phyloP scores from a whole-genome alignment of 2,329 filamentous ascomycete genomes.

The Fusarium multiceps region DNA sequence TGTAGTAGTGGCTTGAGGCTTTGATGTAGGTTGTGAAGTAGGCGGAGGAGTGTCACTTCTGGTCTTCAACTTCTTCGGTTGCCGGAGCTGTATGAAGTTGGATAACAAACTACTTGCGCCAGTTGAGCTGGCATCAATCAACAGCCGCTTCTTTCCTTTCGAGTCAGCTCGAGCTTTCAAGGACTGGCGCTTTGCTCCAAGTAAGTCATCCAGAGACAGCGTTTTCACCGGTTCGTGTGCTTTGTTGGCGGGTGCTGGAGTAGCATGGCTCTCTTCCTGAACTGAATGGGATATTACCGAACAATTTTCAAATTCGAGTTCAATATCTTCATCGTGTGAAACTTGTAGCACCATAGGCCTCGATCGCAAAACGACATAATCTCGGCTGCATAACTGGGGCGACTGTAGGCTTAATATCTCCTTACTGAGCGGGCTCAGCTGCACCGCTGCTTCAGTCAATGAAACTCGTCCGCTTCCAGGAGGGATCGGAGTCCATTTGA shows the following conservation, averaged over 20 bases:
- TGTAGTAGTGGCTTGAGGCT: neutral
- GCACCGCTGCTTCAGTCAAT: constrained; percentile 28
- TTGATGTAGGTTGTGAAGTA: neutral
- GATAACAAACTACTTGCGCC: constrained; percentile 47
- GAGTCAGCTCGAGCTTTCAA: constrained; percentile 5
- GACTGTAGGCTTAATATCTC: constrained; percentile 27
- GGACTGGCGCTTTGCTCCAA: neutral
- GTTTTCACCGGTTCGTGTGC: neutral
- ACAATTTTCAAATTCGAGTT: constrained; percentile 9
- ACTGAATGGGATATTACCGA: neutral
- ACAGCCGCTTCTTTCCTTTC: constrained; percentile 14
- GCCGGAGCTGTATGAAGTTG: constrained; percentile 49
- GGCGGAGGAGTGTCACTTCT: neutral
- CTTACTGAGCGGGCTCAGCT: constrained; percentile 1
- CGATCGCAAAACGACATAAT: constrained; percentile 17
- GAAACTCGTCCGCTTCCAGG: constrained; percentile 1
- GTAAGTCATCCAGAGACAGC: constrained; percentile 5
- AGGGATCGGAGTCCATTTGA: constrained; percentile 45
- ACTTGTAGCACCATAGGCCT: constrained; percentile 23
- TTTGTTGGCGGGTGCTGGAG: neutral
- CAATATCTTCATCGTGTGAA: constrained; percentile 41
- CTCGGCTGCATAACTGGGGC: constrained; percentile 27
- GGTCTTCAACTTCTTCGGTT: constrained; percentile 42
- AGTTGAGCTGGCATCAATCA: constrained; percentile 28
- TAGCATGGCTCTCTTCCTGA: neutral